Conservation (phyloP, 352 stramenopile species). For the Globisporangium alternatum region DNA sequence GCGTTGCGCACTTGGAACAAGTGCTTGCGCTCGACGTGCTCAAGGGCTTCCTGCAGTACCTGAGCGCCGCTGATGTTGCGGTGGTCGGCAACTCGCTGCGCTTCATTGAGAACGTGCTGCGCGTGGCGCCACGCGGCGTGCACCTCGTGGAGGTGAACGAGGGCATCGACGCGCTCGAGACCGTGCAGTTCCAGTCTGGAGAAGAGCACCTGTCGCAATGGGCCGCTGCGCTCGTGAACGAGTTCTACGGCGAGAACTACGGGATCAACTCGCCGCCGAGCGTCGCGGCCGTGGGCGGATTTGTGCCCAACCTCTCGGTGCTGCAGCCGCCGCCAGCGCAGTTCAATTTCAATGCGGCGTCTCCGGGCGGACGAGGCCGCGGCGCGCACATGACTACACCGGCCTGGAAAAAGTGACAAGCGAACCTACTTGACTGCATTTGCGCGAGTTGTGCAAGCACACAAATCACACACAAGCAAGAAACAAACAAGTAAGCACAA, state of each 20-base stretch:
- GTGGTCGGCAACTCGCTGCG: slow-evolving; percentile 77
- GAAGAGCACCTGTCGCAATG: slow-evolving; percentile 62
- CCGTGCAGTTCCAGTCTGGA: slow-evolving; percentile 63
- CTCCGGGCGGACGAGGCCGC: slow-evolving; percentile 45
- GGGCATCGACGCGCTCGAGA: slow-evolving; percentile 79
- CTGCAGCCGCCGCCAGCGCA: slow-evolving; percentile 18
- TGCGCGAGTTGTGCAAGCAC: neutral
- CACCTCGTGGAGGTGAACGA: slow-evolving; percentile 55
- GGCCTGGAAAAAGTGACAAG: slow-evolving; percentile 57
- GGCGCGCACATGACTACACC: slow-evolving; percentile 68
- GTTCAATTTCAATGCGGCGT: slow-evolving; percentile 18
- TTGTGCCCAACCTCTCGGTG: slow-evolving; percentile 22
- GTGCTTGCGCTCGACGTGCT: slow-evolving; percentile 60
- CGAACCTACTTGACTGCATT: neutral
- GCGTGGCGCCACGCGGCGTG: slow-evolving; percentile 49
- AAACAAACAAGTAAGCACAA: neutral
- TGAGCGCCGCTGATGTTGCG: slow-evolving; percentile 55
- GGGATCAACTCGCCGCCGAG: slow-evolving; percentile 65
- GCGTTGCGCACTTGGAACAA: slow-evolving; percentile 36
- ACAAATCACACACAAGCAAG: neutral
- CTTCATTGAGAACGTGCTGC: slow-evolving; percentile 79
- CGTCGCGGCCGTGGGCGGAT: slow-evolving; percentile 19
- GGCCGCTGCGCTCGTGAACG: slow-evolving; percentile 71
- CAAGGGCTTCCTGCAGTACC: slow-evolving; percentile 50
- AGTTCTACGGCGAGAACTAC: slow-evolving; percentile 84